A percentile compares a stretch with the other conserved stretches of the same genome.
phyloP scores from a whole-genome alignment of 202 grass and related monocot genomes.

The Schoenoplectus tabernaemontani region DNA sequence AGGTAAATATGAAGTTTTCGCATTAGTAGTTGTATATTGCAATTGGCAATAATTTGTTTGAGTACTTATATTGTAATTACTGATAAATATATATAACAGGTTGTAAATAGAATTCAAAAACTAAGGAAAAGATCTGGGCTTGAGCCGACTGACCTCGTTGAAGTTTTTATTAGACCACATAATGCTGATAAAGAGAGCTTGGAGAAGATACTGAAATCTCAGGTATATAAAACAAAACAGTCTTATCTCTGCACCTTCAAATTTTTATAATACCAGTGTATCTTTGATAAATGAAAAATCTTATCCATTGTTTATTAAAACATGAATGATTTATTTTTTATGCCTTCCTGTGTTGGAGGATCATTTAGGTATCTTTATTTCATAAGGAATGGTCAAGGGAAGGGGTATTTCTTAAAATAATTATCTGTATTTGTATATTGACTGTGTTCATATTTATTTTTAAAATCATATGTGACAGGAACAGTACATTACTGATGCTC shows the following conservation, averaged over 20 bases:
- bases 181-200: slow-evolving; percentile 33
- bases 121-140: slow-evolving; percentile 83
- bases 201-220: slow-evolving; percentile 68
- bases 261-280: not conserved
- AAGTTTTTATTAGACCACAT: slow-evolving; percentile 64
- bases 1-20: slow-evolving; percentile 41
- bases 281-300: not conserved
- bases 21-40: not conserved
- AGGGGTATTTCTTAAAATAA: not conserved
- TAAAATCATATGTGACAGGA: slow-evolving; percentile 36
- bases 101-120: slow-evolving; percentile 97
- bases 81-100: slow-evolving; percentile 33
- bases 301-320: not conserved
- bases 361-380: not conserved
- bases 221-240: slow-evolving; percentile 31
- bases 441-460: slow-evolving; percentile 4
- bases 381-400: not conserved
- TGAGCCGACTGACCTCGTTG: slow-evolving; percentile 80
- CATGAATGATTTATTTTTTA: not conserved
- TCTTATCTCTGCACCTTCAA: not conserved
- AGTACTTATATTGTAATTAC: slow-evolving; percentile 3
- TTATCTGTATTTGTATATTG: not conserved
- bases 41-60: not conserved
- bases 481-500: slow-evolving; percentile 62
- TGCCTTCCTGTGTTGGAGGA: not conserved